Evolutionary conservation across 2,329 filamentous ascomycete genomes (phyloP).

Genomic region (Curvularia eragrostidis): DNA sequence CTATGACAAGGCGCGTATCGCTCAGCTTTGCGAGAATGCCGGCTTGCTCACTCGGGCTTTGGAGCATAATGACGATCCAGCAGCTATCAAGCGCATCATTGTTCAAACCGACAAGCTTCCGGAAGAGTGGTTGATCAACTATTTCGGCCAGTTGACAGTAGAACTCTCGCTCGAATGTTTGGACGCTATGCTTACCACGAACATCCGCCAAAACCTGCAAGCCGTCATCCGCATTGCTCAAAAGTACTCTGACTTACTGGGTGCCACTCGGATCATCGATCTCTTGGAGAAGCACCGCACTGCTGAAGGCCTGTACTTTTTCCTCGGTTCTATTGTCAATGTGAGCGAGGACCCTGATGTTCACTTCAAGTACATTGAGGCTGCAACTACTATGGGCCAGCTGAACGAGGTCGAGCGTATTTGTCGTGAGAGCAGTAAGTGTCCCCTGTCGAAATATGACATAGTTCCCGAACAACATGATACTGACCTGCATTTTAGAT

Average conservation of each 20-base stretch:
- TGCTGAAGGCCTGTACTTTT: constrained; percentile 96
- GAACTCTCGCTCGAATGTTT: constrained; percentile 94
- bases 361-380: constrained; percentile 99
- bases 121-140: constrained; percentile 88
- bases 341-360: constrained; percentile 94
- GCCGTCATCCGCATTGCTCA: constrained; percentile 94
- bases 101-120: constrained; percentile 87
- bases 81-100: constrained; percentile 86
- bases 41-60: constrained; percentile 75
- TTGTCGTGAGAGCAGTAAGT: constrained; percentile 79
- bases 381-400: constrained; percentile 91
- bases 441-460: neutral
- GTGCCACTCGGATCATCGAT: constrained; percentile 85
- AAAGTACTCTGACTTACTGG: constrained; percentile 96
- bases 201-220: constrained; percentile 96
- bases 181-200: constrained; percentile 93
- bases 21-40: constrained; percentile 89
- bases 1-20: constrained; percentile 90
- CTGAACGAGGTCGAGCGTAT: constrained; percentile 96
- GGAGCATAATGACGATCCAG: constrained; percentile 92
- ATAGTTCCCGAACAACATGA: neutral
- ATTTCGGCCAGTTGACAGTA: constrained; percentile 92
- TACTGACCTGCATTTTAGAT: constrained; percentile 42
- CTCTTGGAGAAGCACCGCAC: constrained; percentile 98
- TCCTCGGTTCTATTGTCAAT: constrained; percentile 97